Percentiles rank a stretch among this genome's conserved stretches.
Conservation (phyloP, 2,329 filamentous ascomycete species). For the Fusarium chlamydosporum region DNA sequence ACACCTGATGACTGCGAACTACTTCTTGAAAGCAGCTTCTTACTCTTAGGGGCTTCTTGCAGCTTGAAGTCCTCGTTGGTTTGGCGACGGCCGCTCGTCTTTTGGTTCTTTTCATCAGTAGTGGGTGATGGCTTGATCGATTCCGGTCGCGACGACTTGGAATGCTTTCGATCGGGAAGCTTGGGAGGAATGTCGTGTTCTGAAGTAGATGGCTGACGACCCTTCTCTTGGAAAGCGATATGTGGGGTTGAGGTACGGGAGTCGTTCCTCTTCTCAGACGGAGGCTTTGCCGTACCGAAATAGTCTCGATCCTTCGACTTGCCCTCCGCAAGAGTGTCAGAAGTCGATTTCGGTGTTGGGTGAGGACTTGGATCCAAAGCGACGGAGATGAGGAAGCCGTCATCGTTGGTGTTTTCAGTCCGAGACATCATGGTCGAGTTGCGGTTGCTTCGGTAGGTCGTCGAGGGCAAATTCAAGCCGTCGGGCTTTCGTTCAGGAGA, state of each 20-base stretch:
- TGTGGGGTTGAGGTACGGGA: conserved; percentile 79
- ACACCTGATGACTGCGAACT: conserved; percentile 61
- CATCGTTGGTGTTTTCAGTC: conserved; percentile 64
- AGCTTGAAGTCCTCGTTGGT: conserved; percentile 77
- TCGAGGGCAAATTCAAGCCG: conserved; percentile 78
- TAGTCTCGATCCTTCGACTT: conserved; percentile 72
- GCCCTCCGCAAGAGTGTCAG: conserved; percentile 63
- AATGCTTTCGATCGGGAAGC: conserved; percentile 55
- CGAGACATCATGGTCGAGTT: conserved; percentile 76
- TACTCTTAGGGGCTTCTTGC: conserved; percentile 82
- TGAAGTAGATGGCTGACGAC: conserved; percentile 68
- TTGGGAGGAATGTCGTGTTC: conserved; percentile 68
- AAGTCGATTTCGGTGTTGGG: conserved; percentile 68
- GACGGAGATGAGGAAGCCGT: conserved; percentile 83
- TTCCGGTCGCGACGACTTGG: conserved; percentile 64
- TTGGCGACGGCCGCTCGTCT: conserved; percentile 54
- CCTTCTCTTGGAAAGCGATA: conserved; percentile 91
- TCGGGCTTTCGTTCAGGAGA: conserved; percentile 71
- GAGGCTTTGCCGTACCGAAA: conserved; percentile 64
- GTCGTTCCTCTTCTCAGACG: conserved; percentile 63
- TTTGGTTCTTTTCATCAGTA: conserved; percentile 59
- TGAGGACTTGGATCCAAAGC: conserved; percentile 78
- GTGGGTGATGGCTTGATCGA: conserved; percentile 49
- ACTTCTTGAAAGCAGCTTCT: conserved; percentile 61
- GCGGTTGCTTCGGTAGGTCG: conserved; percentile 82